These are phyloP conservation scores for Thalassiosira livingstoniorum DNA, from an alignment of 352 stramenopile species.

Conservation along the genomic window DNA sequence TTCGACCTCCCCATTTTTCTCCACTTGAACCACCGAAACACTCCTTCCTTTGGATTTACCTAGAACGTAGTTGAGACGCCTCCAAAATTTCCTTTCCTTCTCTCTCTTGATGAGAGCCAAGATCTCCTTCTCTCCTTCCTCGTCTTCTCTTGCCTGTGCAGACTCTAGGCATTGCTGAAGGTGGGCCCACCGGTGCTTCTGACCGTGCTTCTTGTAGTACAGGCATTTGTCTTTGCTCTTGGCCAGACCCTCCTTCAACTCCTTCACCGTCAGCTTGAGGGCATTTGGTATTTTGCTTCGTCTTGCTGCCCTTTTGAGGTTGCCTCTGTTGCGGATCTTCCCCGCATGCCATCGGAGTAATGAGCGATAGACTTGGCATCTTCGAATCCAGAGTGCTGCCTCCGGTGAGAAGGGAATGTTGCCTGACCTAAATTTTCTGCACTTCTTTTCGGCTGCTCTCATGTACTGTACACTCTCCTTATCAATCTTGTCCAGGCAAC, in stretches of 20 bases:
- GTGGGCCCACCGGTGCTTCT: background rate
- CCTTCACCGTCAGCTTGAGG: background rate
- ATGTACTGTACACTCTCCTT: slow-evolving; percentile 5
- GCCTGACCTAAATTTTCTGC: slow-evolving; percentile 10
- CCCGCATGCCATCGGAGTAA: slow-evolving; percentile 1
- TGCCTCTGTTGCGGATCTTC: slow-evolving; percentile 1
- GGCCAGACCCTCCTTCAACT: background rate
- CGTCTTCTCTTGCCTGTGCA: background rate
- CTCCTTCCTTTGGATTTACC: background rate
- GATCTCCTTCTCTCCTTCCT: background rate
- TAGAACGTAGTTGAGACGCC: background rate
- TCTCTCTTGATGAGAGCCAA: background rate
- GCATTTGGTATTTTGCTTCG: background rate
- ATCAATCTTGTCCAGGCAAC: background rate
- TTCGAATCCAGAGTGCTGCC: background rate
- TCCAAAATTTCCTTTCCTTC: background rate
- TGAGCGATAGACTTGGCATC: background rate
- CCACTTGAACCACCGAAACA: background rate
- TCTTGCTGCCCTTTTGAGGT: slow-evolving; percentile 10
- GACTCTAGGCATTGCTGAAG: background rate
- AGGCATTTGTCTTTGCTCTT: background rate
- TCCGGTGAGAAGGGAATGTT: slow-evolving; percentile 4
- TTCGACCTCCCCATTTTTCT: background rate
- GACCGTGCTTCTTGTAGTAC: background rate
- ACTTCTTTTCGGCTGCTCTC: slow-evolving; percentile 6